Percentiles rank a stretch among this genome's conserved stretches.
Evolutionary conservation across 352 stramenopile genomes (phyloP).

Genomic region (Phytophthora cajani): DNA sequence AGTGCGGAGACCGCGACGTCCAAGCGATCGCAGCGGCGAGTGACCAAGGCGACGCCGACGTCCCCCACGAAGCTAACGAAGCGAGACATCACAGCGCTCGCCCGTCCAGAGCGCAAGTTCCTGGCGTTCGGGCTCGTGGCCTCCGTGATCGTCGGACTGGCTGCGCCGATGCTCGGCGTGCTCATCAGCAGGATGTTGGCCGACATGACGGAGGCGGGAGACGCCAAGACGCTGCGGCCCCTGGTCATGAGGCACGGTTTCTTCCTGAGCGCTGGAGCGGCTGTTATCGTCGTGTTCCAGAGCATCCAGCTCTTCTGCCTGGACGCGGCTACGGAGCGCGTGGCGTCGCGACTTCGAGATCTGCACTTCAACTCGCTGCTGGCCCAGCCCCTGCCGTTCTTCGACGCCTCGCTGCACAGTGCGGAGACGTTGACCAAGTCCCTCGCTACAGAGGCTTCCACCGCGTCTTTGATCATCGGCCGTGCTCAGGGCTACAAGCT

Average conservation of each 20-base stretch:
- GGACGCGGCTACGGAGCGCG: constrained; percentile 59
- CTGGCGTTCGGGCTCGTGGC: constrained; percentile 41
- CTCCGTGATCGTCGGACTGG: constrained; percentile 43
- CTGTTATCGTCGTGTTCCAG: constrained; percentile 38
- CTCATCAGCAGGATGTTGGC: constrained; percentile 45
- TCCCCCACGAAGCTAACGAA: constrained; percentile 39
- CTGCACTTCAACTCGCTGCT: constrained; percentile 58
- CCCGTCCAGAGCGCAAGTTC: constrained; percentile 44
- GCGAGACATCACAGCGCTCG: constrained; percentile 36
- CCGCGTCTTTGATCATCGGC: constrained; percentile 47
- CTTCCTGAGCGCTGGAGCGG: constrained; percentile 40
- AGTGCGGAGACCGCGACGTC: not conserved
- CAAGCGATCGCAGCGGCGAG: not conserved
- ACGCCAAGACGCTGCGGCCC: constrained; percentile 21
- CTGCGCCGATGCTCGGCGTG: constrained; percentile 37
- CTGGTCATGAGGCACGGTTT: constrained; percentile 32
- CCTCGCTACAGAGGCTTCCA: constrained; percentile 57
- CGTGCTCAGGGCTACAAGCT: constrained; percentile 58
- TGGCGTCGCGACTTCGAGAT: constrained; percentile 51
- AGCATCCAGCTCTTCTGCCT: constrained; percentile 51
- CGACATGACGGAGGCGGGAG: constrained; percentile 36
- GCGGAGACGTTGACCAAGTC: constrained; percentile 59
- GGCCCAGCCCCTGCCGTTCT: constrained; percentile 68
- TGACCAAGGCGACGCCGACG: constrained; percentile 5
- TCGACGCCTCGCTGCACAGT: constrained; percentile 64